phyloP scores from a whole-genome alignment of 2,329 filamentous ascomycete genomes.

The Thelonectria olida region DNA sequence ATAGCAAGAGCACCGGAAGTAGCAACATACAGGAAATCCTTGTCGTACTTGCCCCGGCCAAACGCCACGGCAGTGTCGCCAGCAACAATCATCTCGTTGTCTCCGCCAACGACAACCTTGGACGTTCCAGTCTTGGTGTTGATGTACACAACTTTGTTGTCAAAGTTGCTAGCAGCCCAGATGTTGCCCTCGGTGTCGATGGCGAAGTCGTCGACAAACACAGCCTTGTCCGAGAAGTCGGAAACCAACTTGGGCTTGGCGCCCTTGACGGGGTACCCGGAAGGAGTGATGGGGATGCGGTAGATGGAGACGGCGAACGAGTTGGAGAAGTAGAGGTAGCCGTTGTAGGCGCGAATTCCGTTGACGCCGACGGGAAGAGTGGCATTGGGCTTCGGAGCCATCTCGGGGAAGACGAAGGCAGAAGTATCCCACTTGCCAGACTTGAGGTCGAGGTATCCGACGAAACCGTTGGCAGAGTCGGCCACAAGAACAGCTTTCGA shows the following conservation, averaged over 20 bases:
- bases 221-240: constrained; percentile 18
- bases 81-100: constrained; percentile 28
- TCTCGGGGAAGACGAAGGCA: constrained; percentile 22
- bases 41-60: constrained; percentile 23
- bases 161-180: constrained; percentile 32
- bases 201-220: constrained; percentile 35
- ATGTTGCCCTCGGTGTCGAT: constrained; percentile 32
- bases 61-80: constrained; percentile 33
- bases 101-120: constrained; percentile 26
- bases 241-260: constrained; percentile 31
- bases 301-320: constrained; percentile 23
- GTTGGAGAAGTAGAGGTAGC: constrained; percentile 31
- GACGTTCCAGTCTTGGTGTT: constrained; percentile 21
- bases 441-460: constrained; percentile 21
- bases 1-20: constrained; percentile 25
- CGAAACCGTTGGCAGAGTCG: constrained; percentile 17
- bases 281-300: constrained; percentile 26
- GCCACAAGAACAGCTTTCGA: constrained; percentile 19
- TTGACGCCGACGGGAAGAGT: constrained; percentile 28
- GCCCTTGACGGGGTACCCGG: constrained; percentile 21
- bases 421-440: constrained; percentile 19
- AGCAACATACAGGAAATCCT: constrained; percentile 22
- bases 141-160: constrained; percentile 32
- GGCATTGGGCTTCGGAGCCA: constrained; percentile 7
- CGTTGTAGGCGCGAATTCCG: constrained; percentile 23